A percentile compares a stretch with the other conserved stretches of the same genome.
These are phyloP conservation scores for Eucalyptus coolabah DNA, from an alignment of 345 rosid genomes.

Conservation along the genomic window DNA sequence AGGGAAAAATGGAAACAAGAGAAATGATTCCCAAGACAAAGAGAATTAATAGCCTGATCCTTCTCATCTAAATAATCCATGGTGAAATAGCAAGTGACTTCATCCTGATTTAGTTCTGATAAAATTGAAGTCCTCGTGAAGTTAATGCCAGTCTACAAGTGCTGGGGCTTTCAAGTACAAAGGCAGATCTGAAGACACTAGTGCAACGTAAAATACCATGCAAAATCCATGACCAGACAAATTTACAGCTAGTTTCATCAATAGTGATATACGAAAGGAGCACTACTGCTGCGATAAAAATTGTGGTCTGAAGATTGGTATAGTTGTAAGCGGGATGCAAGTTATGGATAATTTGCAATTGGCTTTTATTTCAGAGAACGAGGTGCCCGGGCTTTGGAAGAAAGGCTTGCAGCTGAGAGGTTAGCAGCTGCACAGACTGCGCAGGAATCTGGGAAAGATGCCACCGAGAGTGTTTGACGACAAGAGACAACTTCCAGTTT, in stretches of 20 bases:
- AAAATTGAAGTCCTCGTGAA: neutral
- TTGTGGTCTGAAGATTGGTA: neutral
- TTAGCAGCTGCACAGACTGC: conserved; percentile 34
- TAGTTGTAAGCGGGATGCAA: neutral
- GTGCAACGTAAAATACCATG: neutral
- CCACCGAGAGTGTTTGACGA: conserved; percentile 45
- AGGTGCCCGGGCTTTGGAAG: conserved; percentile 97
- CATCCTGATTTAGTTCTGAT: neutral
- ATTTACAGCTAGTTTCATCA: neutral
- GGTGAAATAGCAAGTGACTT: neutral
- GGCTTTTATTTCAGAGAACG: conserved; percentile 61
- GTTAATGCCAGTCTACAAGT: neutral
- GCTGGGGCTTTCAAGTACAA: neutral
- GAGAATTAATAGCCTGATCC: neutral
- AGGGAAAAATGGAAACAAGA: neutral
- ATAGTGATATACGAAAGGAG: neutral
- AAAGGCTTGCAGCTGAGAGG: conserved; percentile 80
- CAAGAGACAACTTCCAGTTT: neutral
- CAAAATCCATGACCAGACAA: neutral
- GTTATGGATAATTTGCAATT: neutral
- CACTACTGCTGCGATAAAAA: neutral
- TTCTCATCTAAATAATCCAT: neutral
- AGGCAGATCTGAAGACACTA: neutral
- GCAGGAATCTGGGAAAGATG: conserved; percentile 49
- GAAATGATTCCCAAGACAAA: neutral